Evolutionary conservation across 345 rosid species (phyloP).

Genomic region (Cardamine resedifolia): DNA sequence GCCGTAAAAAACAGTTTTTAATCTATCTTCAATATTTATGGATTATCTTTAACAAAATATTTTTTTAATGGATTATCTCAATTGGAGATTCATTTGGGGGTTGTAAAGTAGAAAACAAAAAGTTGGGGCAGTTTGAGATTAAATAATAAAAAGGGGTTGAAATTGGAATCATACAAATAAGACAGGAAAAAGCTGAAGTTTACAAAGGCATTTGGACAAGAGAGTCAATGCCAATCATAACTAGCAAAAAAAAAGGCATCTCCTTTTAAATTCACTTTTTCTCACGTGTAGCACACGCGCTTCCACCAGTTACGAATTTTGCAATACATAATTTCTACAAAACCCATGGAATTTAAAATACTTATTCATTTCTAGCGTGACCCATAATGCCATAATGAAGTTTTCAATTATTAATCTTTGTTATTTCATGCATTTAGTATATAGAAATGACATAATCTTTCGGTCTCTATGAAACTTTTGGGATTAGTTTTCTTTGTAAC

Average conservation of each 20-base stretch:
- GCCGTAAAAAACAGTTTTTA: constrained; percentile 31
- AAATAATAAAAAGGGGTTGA: constrained; percentile 22
- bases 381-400: constrained; percentile 14
- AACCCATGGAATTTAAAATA: neutral
- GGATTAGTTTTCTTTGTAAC: neutral
- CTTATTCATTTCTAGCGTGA: constrained; percentile 22
- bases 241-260: constrained; percentile 29
- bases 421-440: neutral
- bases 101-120: constrained; percentile 11
- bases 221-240: constrained; percentile 47
- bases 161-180: constrained; percentile 33
- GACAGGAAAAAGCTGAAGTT: constrained; percentile 38
- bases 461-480: neutral
- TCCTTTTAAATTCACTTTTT: constrained; percentile 17
- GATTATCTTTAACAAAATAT: too few species aligned
- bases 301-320: constrained; percentile 7
- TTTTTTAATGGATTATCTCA: too few species aligned
- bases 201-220: constrained; percentile 43
- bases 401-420: neutral
- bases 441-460: neutral
- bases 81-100: constrained; percentile 6
- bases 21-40: neutral
- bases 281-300: constrained; percentile 33
- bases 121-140: constrained; percentile 33
- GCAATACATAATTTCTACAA: neutral